A percentile compares a stretch with the other conserved stretches of the same genome.
Conservation (phyloP, 805 yeast genomes). For the Ogataea minuta region DNA sequence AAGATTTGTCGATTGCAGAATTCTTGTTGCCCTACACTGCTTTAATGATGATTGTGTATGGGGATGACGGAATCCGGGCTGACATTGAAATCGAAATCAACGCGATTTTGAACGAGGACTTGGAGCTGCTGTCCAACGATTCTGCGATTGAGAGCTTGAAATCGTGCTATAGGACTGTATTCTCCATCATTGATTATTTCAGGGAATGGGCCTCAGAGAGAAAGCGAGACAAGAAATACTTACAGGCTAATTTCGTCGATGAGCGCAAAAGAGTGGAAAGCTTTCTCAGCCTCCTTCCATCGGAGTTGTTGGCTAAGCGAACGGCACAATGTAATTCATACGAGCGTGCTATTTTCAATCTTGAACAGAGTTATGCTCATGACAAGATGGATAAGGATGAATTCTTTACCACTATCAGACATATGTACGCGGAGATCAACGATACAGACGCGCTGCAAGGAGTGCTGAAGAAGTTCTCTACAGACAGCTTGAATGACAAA, state of each 20-base stretch:
- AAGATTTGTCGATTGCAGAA: slow-evolving; percentile 66
- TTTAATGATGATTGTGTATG: slow-evolving; percentile 50
- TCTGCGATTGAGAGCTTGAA: slow-evolving; percentile 55
- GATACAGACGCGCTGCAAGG: slow-evolving; percentile 93
- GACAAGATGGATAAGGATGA: slow-evolving; percentile 36
- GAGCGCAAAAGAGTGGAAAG: slow-evolving; percentile 38
- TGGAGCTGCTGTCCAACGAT: slow-evolving; percentile 46
- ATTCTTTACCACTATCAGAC: slow-evolving; percentile 56
- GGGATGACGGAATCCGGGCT: slow-evolving; percentile 37
- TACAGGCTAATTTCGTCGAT: slow-evolving; percentile 19
- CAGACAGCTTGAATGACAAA: slow-evolving; percentile 69
- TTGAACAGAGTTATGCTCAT: slow-evolving; percentile 69
- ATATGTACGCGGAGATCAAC: slow-evolving; percentile 81
- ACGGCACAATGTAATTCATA: slow-evolving; percentile 82
- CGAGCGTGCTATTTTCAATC: slow-evolving; percentile 81
- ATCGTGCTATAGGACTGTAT: slow-evolving; percentile 68
- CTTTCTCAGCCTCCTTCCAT: slow-evolving; percentile 59
- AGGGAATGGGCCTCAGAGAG: slow-evolving; percentile 65
- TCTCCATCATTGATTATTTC: slow-evolving; percentile 78
- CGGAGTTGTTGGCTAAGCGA: slow-evolving; percentile 67
- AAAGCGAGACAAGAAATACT: slow-evolving; percentile 30
- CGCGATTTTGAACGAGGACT: slow-evolving; percentile 50
- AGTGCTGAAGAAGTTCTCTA: slow-evolving; percentile 67
- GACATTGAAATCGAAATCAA: slow-evolving; percentile 59
- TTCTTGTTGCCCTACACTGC: slow-evolving; percentile 77